A percentile compares a stretch with the other conserved stretches of the same genome.
phyloP scores from a whole-genome alignment of 208 protist genomes.

The Angomonas deanei region DNA sequence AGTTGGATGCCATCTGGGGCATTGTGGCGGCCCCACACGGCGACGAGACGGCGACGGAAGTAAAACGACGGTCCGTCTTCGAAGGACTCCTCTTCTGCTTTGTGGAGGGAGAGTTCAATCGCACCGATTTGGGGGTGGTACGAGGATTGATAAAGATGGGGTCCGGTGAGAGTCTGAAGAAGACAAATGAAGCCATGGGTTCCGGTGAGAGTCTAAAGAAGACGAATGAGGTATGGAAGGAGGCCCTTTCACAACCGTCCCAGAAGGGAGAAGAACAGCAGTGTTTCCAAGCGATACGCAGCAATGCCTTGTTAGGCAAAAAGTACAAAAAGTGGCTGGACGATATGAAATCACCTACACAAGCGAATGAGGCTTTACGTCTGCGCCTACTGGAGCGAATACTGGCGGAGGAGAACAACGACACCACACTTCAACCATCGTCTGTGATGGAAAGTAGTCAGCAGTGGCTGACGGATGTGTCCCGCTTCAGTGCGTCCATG shows the following conservation, averaged over 20 bases:
- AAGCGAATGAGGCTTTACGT: not conserved
- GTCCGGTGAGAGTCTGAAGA: slow-evolving; percentile 48
- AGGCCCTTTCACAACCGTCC: slow-evolving; percentile 7
- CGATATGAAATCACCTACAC: not conserved
- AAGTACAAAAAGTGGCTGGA: not conserved
- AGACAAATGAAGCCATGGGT: slow-evolving; percentile 38
- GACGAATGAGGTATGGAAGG: slow-evolving; percentile 32
- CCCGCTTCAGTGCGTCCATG: not conserved
- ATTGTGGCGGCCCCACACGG: not conserved
- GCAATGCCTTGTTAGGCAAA: not conserved
- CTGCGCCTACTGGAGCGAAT: not conserved
- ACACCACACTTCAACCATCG: too few relatives aligned
- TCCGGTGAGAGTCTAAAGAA: slow-evolving; percentile 52
- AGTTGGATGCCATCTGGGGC: not conserved
- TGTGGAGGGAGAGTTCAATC: slow-evolving; percentile 58
- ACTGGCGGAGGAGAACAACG: not conserved
- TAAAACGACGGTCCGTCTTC: slow-evolving; percentile 10
- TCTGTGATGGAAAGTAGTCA: not conserved
- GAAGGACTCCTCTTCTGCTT: slow-evolving; percentile 38
- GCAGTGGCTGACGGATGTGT: not conserved
- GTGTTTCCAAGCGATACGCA: not conserved
- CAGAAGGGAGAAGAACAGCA: not conserved
- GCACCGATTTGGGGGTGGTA: slow-evolving; percentile 50
- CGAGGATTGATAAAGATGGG: slow-evolving; percentile 69
- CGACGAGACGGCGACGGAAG: not conserved